Evolutionary conservation across 352 stramenopile genomes (phyloP).

Genomic region (Phytophthora pseudosyringae): DNA sequence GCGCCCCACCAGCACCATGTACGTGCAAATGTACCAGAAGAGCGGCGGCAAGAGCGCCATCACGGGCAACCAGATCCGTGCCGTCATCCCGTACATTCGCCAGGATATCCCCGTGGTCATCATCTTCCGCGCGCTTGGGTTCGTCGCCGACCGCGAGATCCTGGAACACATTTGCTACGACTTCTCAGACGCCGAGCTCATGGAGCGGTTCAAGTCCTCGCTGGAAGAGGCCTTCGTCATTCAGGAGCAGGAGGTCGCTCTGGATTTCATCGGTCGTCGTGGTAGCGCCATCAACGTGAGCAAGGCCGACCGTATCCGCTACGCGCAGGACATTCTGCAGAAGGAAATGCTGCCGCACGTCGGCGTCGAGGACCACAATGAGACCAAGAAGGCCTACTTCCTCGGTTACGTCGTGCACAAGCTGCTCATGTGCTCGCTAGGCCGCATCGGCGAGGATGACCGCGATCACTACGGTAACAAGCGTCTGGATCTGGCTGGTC

Average conservation of each 20-base stretch:
- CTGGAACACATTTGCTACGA: conserved; percentile 99
- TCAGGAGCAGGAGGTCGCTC: conserved; percentile 96
- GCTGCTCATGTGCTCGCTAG: conserved; percentile 98
- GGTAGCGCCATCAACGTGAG: conserved; percentile 96
- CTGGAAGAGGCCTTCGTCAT: conserved; percentile 99
- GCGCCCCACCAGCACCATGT: conserved; percentile 96
- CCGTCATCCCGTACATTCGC: conserved; percentile 98
- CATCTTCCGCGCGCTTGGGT: conserved; percentile 98
- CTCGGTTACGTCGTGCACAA: conserved; percentile 99
- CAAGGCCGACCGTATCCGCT: conserved; percentile 98
- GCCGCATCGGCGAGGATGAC: conserved; percentile 98
- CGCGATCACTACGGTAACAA: conserved; percentile 99
- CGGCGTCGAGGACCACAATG: conserved; percentile 97
- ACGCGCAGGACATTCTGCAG: conserved; percentile 98
- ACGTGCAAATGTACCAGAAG: conserved; percentile 99
- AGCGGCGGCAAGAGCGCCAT: conserved; percentile 93
- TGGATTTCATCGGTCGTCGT: conserved; percentile 99
- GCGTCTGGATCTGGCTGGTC: conserved; percentile 98
- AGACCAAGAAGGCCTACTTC: conserved; percentile 98
- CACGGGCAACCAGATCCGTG: conserved; percentile 98
- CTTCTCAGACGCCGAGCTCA: conserved; percentile 98
- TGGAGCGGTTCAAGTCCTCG: conserved; percentile 98
- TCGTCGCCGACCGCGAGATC: conserved; percentile 97
- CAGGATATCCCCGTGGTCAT: conserved; percentile 99
- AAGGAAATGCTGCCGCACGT: conserved; percentile 99